Conservation (phyloP, 306 rosid species). For the Ormosia semicastrata region DNA sequence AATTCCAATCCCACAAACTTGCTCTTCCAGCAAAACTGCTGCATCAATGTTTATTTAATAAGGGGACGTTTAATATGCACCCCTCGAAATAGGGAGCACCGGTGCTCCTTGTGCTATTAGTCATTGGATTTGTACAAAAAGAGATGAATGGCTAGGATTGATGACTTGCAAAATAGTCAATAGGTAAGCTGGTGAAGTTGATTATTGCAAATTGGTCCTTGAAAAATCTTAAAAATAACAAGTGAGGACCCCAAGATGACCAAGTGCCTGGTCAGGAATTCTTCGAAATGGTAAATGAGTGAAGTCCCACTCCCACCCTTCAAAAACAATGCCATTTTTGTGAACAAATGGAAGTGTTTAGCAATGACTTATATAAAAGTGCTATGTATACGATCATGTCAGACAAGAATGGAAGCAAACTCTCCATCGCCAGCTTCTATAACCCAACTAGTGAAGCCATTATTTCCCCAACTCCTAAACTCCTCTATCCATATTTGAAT, state of each 20-base stretch:
- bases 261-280: conserved; percentile 71
- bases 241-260: conserved; percentile 95
- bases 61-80: no score
- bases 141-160: no score
- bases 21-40: no score
- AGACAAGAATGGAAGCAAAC: conserved; percentile 64
- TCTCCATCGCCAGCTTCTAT: conserved; percentile 82
- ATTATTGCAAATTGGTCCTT: no score
- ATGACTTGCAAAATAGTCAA: no score
- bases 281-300: conserved; percentile 70
- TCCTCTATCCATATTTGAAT: conserved; percentile 63
- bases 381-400: conserved; percentile 69
- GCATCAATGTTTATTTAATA: no score
- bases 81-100: no score
- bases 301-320: conserved; percentile 91
- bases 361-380: conserved; percentile 65
- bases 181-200: no score
- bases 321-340: conserved; percentile 71
- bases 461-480: conserved; percentile 63
- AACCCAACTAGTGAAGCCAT: conserved; percentile 66
- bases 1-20: no score
- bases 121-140: no score
- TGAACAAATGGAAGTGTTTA: conserved; percentile 76
- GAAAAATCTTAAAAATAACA: no score
- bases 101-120: no score